phyloP scores from a whole-genome alignment of 345 rosid genomes.

The Syzygium aqueum region DNA sequence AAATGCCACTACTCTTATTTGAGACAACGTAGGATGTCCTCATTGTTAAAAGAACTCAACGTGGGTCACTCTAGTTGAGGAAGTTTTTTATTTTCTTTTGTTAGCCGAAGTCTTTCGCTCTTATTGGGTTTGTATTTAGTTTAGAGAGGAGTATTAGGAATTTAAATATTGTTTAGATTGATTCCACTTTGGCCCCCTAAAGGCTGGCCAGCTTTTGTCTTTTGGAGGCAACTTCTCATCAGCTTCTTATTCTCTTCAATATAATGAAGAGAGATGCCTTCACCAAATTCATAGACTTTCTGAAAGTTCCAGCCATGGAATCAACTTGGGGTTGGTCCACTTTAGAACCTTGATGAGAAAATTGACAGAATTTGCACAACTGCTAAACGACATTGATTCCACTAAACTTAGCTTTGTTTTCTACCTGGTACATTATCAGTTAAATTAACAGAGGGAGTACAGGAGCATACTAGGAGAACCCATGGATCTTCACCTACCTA shows the following conservation, averaged over 20 bases:
- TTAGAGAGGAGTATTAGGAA: neutral
- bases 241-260: neutral
- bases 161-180: neutral
- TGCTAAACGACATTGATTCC: neutral
- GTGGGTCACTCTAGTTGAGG: constrained; percentile 33
- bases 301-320: neutral
- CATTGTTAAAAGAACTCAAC: constrained; percentile 8
- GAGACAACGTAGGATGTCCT: constrained; percentile 13
- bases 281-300: neutral
- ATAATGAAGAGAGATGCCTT: constrained; percentile 6
- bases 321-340: neutral
- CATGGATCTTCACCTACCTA: neutral
- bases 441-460: neutral
- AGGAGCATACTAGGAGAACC: neutral
- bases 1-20: constrained; percentile 6
- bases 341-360: neutral
- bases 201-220: constrained; percentile 41
- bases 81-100: neutral
- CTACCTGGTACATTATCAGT: neutral
- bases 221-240: constrained; percentile 17
- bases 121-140: neutral
- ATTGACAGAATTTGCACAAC: neutral
- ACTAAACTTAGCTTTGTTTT: neutral
- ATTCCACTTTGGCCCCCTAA: constrained; percentile 15
- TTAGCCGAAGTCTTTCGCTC: constrained; percentile 7